Evolutionary conservation across 805 yeast species (phyloP), one percentile per base, ranked within the genome.

Genomic region (Ogataea minuta): DNA sequence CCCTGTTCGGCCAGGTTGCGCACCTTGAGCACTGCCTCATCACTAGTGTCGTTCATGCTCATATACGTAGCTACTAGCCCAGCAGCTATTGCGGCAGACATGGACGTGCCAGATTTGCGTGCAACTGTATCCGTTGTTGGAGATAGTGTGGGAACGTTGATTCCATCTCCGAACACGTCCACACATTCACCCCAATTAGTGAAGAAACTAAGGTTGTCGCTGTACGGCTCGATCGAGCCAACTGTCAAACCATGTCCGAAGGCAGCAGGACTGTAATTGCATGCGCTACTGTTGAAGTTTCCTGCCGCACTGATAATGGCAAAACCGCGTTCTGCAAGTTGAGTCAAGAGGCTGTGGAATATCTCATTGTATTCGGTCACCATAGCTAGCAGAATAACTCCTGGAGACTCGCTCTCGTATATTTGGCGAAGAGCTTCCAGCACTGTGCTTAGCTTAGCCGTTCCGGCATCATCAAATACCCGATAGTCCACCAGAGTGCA

Each of bases 141-240:
- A 33, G 67, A 62, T 9, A 72, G 63, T 2, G 77, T 72, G 14
- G 63, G 48, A 14, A 74, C 66, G 28, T 64, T 63, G 17, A 68
- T 69, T 6, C 80, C 79, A n/a, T 73, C 68, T 0, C 78, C 66
- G 46, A 68, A 72, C 10, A 74, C 50, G 42, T 75, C 78, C 15
- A 75, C 76, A 50, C 79, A 74, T n/a, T 63, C 57, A 6, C 79
- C 80, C 66, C 67, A 70, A 56, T 74, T 74, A 15, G 70, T 60
- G 47, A 69, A 68, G 28, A 48, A 42, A 5, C 72, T 63, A 37
- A 60, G 51, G 17, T 50, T 53, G 44, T 68, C 70, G 15, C 54
- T 57, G 16, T 44, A 41, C 23, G 59, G 53, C 46, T 66, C 63
- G 16, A 68, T 57, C 9, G 73, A 64, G 11, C 72, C 74, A 4